Evolutionary conservation across 2,329 filamentous ascomycete genomes (phyloP).

Genomic region (Monosporascus sp.): DNA sequence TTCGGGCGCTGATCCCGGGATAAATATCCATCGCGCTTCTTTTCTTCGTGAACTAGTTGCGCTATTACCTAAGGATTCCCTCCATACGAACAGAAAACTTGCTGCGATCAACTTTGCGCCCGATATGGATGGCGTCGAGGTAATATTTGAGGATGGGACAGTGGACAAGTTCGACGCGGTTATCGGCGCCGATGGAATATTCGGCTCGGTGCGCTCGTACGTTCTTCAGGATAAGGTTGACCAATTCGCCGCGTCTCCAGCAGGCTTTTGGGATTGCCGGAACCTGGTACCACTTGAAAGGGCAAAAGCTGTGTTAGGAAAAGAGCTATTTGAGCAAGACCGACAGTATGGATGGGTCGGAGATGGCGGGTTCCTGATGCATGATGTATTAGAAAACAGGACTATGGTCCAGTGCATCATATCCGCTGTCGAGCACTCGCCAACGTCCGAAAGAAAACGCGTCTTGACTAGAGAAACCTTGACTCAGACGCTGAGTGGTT

Average conservation of each 20-base stretch:
- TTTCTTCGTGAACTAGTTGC: background rate
- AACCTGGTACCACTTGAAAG: background rate
- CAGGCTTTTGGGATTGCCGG: background rate
- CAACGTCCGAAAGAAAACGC: background rate
- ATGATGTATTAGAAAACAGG: background rate
- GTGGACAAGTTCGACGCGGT: background rate
- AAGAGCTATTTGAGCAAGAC: background rate
- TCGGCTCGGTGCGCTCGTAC: background rate
- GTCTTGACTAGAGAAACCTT: background rate
- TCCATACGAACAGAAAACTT: background rate
- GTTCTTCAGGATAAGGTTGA: background rate
- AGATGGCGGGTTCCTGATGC: background rate
- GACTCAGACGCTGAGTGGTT: background rate
- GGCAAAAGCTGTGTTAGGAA: background rate
- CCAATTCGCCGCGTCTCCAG: background rate
- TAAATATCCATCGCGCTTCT: background rate
- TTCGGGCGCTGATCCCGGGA: background rate
- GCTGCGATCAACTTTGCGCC: background rate
- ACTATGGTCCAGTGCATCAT: background rate
- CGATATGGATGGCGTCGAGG: background rate
- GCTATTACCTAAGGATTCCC: background rate
- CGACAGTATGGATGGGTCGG: background rate
- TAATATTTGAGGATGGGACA: background rate
- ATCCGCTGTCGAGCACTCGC: background rate
- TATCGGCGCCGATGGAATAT: background rate